Evolutionary conservation across 1,139 yeast species (phyloP), one percentile per base, ranked within the genome.

Genomic region (Arxiozyma heterogenica): DNA sequence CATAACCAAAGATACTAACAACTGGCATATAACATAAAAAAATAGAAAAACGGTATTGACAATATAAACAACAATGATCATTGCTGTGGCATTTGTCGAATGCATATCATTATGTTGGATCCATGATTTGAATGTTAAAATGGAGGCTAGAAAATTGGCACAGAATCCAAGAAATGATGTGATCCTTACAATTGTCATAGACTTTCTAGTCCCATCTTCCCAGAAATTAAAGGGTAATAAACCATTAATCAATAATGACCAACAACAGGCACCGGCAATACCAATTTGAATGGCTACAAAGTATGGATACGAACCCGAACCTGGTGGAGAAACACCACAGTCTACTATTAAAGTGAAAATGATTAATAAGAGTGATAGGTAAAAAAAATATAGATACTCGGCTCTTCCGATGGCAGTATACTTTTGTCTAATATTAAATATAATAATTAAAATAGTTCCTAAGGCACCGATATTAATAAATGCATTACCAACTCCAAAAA

Each of bases 391-490:
- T 55, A 89, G 72, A 83, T 90, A 86, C 66, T 93, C 98, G 18
- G 82, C 76, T 58, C 98, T 77, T 1, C 97, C 98, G 56, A 93
- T 91, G 20, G 98, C 97, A 0, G 98, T 93, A 67, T 86, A 91
- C 73, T 91, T 89, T 56, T 84, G 75, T 64, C 91, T 76, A 49
- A 90, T 83, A 61, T 86, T 84, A 73, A 83, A 86, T n/a, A 90
- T 76, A 57, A 91, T 86, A 61, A 89, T 77, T 52, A 84, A 73
- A 45, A 86, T 62, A 46, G 89, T 79, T 4, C 78, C 69, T 44
- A 93, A 73, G 0, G 90, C 82, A 1, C 85, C 89, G 55, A 93
- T 82, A 65, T 90, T 90, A 41, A 90, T 81, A 64, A 90, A 85
- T 3, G 95, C 90, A 57, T 83, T 86, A 34, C 97, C 98, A n/a